Evolutionary conservation across 2,329 filamentous ascomycete species (phyloP).

Genomic region (Penicillium sp.): DNA sequence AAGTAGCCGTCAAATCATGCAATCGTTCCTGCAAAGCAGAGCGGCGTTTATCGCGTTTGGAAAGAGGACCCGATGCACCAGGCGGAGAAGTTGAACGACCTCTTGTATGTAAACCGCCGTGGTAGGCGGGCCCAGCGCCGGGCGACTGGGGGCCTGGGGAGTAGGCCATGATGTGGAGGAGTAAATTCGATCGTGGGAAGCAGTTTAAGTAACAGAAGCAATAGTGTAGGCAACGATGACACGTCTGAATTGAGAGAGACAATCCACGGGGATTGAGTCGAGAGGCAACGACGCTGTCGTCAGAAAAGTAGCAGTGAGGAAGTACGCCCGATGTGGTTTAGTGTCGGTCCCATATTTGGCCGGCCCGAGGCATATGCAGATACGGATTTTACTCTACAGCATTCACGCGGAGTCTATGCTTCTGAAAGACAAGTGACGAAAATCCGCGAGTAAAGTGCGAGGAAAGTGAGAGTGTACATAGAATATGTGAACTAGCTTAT

Average conservation of each 20-base stretch:
- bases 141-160: constrained; percentile 19
- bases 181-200: not conserved
- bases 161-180: constrained; percentile 17
- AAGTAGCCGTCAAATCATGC: constrained; percentile 66
- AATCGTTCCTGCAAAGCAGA: constrained; percentile 76
- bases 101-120: constrained; percentile 11
- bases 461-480: too few relatives aligned
- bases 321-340: constrained; percentile 19
- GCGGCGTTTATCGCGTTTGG: constrained; percentile 86
- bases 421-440: too few relatives aligned
- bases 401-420: too few relatives aligned
- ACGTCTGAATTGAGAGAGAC: not conserved
- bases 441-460: too few relatives aligned
- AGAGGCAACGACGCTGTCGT: constrained; percentile 4
- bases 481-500: too few relatives aligned
- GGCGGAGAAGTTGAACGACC: constrained; percentile 30
- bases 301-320: constrained; percentile 19
- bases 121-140: constrained; percentile 13
- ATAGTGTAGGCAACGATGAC: not conserved
- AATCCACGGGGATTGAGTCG: not conserved
- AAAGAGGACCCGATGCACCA: constrained; percentile 43
- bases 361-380: constrained; percentile 14
- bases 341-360: constrained; percentile 18
- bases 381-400: too few relatives aligned
- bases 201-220: not conserved